Base-by-base conservation (phyloP, 163 green algal species). In the Scenedesmus sp. region DNA sequence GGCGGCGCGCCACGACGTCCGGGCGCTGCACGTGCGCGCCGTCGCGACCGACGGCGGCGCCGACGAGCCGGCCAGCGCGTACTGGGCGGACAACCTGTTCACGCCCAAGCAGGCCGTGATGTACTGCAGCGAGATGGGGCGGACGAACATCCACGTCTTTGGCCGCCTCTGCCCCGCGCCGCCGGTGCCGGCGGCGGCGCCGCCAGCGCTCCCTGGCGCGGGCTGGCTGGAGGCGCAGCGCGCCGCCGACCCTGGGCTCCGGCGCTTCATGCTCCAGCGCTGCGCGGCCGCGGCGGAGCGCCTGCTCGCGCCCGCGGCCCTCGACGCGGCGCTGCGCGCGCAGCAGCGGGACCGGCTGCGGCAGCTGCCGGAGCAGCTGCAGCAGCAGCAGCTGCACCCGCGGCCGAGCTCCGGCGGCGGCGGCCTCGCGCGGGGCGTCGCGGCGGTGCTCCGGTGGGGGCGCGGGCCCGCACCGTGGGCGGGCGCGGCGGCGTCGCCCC, bases 61-160 rank as follows among this genome's bases (percentile, higher is more conserved):
- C 24, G 66, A 75, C 22, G 66, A 75, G 48, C 66, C 66, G 9
- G 62, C 50, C 20, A 50, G 63, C 5, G 18, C 29, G 1, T 75
- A 63, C 50, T 75, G 66, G 66, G 66, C 66, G 7, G 66, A 47
- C 48, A 63, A 75, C 47, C 62, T 75, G 66, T 75, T 75, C 29
- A 63, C 31, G 2, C 34, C 26, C 50, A 75, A 63, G 48, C 66
- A 33, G 10, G 4, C 26, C 20, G 24, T 63, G 22, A 34, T 75
- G 18, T 64, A 75, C 66, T 75, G 66, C 66, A 75, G 66, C 66
- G 29, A 24, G 26, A 36, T 33, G 24, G 42, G 50, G 28, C 62
- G 48, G 3, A 9, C 22, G 2, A 75, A 75, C 66, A 50, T 75
- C n/a, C 28, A 42, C 20, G 66, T 75, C 13, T 39, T 75, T 39